Evolutionary conservation across 768 basidiomycete species (phyloP), one percentile per base, ranked within the genome.

Genomic region (Panellus pusillus): DNA sequence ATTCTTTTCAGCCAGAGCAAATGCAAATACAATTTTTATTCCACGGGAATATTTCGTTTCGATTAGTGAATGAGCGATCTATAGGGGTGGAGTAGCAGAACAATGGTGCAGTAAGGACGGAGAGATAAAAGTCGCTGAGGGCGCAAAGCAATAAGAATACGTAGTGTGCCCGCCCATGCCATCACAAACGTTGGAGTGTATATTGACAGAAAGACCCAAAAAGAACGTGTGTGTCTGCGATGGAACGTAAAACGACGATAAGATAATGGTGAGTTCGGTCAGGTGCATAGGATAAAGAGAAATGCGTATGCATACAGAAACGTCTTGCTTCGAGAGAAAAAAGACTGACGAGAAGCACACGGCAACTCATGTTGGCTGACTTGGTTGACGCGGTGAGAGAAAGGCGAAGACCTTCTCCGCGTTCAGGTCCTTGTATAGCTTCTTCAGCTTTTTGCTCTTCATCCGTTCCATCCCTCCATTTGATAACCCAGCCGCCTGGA

Each of bases 321-420:
- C 47, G 44, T 55, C 53, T 50, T 55, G 45, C 44, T 55, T 56
- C 45, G 24, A 54, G 46, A 39, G n/a, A 18, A 15, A 42, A 18
- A 46, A 42, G 45, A 42, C 31, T 37, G 37, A 52, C 29, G 20
- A 17, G 52, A 50, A 49, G 29, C 12, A 37, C 51, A 24, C 24
- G 31, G 56, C 13, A 41, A 52, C 50, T 60, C 57, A 66, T 58
- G 64, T 68, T 43, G 68, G 64, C 63, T 78, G 80, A 53, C 39
- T 40, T 28, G 39, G 48, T 42, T 55, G 56, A n/a, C 56, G 86
- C 55, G 87, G 86, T 24, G 87, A 82, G 39, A 93, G 92, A 58
- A 93, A 74, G 29, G 89, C 89, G 53, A 93, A 77, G 50, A 93
- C 80, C 60, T 92, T 92, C 75, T 91, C 90, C 3, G 91, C 89